Base-by-base conservation (phyloP, 2,329 filamentous ascomycete species). In the Curvularia verruculosa region DNA sequence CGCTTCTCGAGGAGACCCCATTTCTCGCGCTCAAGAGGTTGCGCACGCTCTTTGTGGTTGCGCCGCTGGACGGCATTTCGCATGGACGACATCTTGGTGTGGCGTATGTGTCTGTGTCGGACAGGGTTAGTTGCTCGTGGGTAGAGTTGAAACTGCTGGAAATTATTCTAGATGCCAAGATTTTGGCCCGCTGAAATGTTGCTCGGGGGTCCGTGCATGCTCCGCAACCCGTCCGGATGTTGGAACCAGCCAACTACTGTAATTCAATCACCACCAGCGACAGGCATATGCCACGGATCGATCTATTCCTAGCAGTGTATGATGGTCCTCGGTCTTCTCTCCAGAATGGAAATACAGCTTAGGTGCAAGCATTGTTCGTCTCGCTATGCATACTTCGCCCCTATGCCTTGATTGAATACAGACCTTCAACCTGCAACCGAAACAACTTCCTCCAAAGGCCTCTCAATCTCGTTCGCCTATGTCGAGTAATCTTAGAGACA, bases 1-100 rank as follows among this genome's bases (percentile, higher is more conserved):
- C 95, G 90, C 81, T 99, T 98, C 78, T 98, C 95, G 60, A 98
- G 87, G 21, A 98, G 85, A 63, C 95, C 95, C 79, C 92, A 92
- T 81, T 91, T 91, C 64, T 88, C 82, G 51, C 95, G 91, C 74
- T 93, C 90, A 62, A 86, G 78, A 39, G 93, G 90, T 77, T 98
- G 95, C 34, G 91, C 90, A 69, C 95, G 89, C 83, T 98, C 95
- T 68, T 89, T 86, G 79, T 98, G 94, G 66, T 92, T 89, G 72
- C 92, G 91, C 78, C 91, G 86, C 68, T 92, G 86, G 59, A 77
- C 73, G 64, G 73, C 72, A 68, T 76, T 76, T 36, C 69, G 68
- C 64, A 73, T 72, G 4, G 69, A 72, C 48, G 70, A 73, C 70
- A 73, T 73, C 21, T 26, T 65, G 62, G 39, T 41, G 21, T 21